Base-by-base conservation (phyloP, 2,329 filamentous ascomycete genomes). In the Monilinia vaccinii-corymbosi region DNA sequence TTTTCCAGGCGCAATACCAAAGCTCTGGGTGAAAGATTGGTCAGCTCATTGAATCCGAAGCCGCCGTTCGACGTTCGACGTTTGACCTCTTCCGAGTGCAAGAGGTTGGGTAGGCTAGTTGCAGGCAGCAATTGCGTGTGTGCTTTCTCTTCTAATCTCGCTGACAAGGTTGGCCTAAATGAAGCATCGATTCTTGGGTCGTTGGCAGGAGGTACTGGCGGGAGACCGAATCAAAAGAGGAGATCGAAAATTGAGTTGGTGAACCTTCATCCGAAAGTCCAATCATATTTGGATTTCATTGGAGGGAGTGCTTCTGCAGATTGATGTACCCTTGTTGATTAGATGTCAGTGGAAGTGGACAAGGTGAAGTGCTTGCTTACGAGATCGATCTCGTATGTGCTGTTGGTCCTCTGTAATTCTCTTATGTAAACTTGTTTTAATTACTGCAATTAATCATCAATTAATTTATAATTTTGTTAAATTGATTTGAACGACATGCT, bases 41-140 rank as follows among this genome's bases (percentile, higher is more conserved):
- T 53, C 51, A 52, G 25, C 48, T 59, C 56, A 59, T 59, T 36
- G 50, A 53, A 31, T 21, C 38, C 38, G 46, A 59, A 28, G 49
- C 31, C 55, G 49, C 47, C 57, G 55, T 47, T 36, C 38, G 49
- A 42, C n/a, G 18, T 31, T 32, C 25, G 25, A 28, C 25, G n/a
- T n/a, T n/a, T n/a, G n/a, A n/a, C n/a, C n/a, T n/a, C n/a, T 23
- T 31, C 18, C 21, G 13, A n/a, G 51, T 21, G 31, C 36, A 50
- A 44, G 38, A 44, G 28, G 28, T 23, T 11, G 38, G 38, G 51
- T 32, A 44, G 51, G 51, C 38, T 53, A 25, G 38, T 28, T 32
- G 51, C n/a, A 40, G 28, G 51, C 51, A 38, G 51, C 51, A 55
- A 55, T 55, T 55, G 51, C 51, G 38, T 55, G 51, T 44, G 23